These are phyloP conservation scores for Cytospora chrysosperma DNA, from an alignment of 2,329 filamentous ascomycete species.

Conservation along the genomic window DNA sequence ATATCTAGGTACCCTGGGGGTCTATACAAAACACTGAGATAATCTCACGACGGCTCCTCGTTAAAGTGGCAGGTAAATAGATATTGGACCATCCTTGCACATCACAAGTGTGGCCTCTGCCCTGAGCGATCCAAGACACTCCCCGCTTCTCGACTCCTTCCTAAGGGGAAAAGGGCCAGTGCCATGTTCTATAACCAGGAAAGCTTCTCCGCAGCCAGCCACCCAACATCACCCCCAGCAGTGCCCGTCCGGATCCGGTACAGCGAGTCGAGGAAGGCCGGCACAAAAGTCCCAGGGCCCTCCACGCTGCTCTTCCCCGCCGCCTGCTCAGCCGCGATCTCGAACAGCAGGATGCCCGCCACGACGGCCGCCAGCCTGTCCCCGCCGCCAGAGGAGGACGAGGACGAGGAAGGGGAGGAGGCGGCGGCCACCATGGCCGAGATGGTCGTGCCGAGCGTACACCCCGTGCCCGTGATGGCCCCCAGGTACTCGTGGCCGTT, in stretches of 20 bases:
- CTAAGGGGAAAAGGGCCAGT: no score
- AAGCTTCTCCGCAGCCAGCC: slow-evolving; percentile 8
- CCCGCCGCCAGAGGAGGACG: slow-evolving; percentile 39
- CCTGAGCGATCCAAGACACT: background rate
- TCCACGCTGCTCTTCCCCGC: slow-evolving; percentile 64
- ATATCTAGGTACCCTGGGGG: background rate
- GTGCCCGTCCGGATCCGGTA: slow-evolving; percentile 39
- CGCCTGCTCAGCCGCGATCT: slow-evolving; percentile 67
- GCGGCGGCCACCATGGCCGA: slow-evolving; percentile 69
- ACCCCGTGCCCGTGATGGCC: slow-evolving; percentile 76
- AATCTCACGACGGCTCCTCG: no score
- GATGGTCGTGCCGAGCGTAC: slow-evolving; percentile 78
- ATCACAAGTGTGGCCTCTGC: background rate
- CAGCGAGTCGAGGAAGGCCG: slow-evolving; percentile 76
- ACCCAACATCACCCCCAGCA: slow-evolving; percentile 1
- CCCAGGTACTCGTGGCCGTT: slow-evolving; percentile 77
- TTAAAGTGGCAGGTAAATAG: background rate
- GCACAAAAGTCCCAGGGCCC: slow-evolving; percentile 84
- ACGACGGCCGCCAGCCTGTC: slow-evolving; percentile 73
- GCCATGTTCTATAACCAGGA: background rate
- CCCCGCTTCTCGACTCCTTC: background rate
- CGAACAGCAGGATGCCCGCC: slow-evolving; percentile 73
- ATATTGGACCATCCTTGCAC: background rate
- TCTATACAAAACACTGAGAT: background rate
- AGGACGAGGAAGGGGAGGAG: slow-evolving; percentile 19